A percentile compares a stretch with the other conserved stretches of the same genome.
phyloP scores from a whole-genome alignment of 2,329 filamentous ascomycete genomes.

The Fusarium aywerte region DNA sequence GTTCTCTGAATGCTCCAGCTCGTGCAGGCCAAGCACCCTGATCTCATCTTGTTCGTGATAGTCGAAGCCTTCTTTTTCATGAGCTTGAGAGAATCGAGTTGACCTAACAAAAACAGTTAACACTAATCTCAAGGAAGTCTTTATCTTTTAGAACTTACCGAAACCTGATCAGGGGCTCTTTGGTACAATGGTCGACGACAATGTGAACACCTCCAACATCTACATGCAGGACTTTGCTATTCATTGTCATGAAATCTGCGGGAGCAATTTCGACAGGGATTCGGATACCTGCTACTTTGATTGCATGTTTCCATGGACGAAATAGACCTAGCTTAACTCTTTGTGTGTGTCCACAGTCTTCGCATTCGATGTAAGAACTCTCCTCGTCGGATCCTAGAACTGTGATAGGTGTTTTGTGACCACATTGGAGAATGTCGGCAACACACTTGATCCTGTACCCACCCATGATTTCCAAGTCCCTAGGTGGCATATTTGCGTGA shows the following conservation, averaged over 20 bases:
- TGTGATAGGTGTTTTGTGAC: constrained; percentile 13
- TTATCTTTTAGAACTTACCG: constrained; percentile 12
- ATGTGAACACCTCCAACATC: constrained; percentile 30
- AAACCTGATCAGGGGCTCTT: constrained; percentile 24
- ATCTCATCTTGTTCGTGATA: constrained; percentile 7
- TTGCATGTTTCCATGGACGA: background rate
- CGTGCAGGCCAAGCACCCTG: background rate
- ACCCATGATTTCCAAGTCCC: background rate
- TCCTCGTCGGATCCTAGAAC: constrained; percentile 5
- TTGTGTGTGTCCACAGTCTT: constrained; percentile 14
- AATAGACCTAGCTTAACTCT: background rate
- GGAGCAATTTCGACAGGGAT: constrained; percentile 25
- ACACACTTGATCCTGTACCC: background rate
- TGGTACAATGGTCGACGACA: constrained; percentile 22
- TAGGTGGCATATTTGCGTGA: background rate
- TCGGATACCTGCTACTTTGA: constrained; percentile 4
- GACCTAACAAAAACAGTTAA: constrained; percentile 23
- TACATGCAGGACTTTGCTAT: constrained; percentile 21
- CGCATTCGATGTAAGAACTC: constrained; percentile 16
- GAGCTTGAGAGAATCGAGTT: constrained; percentile 28
- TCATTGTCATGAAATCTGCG: constrained; percentile 14
- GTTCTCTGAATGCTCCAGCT: background rate
- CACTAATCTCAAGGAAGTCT: background rate
- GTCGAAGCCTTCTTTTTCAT: constrained; percentile 20
- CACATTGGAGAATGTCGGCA: background rate